A percentile compares a stretch with the other conserved stretches of the same genome.
Evolutionary conservation across 2,329 filamentous ascomycete genomes (phyloP).

Genomic region (Furcasterigmium furcatum): DNA sequence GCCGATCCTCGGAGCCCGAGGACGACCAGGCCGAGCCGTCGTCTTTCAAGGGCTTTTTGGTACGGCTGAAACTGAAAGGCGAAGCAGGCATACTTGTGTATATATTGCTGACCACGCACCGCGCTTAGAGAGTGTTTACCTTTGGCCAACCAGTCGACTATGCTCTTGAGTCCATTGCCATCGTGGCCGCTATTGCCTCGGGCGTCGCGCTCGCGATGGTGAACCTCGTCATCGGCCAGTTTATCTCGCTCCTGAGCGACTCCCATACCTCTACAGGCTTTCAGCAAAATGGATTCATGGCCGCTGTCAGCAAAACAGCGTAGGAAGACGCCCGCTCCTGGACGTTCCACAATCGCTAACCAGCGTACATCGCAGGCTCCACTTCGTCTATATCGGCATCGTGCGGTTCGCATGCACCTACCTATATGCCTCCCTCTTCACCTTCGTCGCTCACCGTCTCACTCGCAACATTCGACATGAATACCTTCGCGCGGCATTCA

Average conservation of each 20-base stretch:
- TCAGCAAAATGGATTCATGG: constrained; percentile 14
- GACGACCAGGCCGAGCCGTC: too few relatives aligned
- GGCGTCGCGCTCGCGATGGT: constrained; percentile 21
- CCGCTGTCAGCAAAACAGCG: constrained; percentile 5
- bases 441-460: constrained; percentile 45
- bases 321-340: too few relatives aligned
- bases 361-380: constrained; percentile 14
- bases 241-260: constrained; percentile 17
- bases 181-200: constrained; percentile 16
- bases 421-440: constrained; percentile 37
- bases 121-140: constrained; percentile 22
- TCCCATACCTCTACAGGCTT: constrained; percentile 6
- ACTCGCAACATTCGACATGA: constrained; percentile 42
- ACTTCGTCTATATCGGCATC: constrained; percentile 21
- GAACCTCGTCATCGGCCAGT: constrained; percentile 21
- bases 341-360: too few relatives aligned
- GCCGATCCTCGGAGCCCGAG: too few relatives aligned
- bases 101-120: too few relatives aligned
- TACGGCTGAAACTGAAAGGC: too few relatives aligned
- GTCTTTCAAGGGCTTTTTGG: too few relatives aligned
- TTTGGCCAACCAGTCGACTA: constrained; percentile 17
- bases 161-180: constrained; percentile 14
- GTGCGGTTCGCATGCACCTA: constrained; percentile 15
- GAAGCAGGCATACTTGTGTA: too few relatives aligned
- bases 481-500: constrained; percentile 46